Conservation (phyloP, 441 rosid species). For the Erodium trifolium region DNA sequence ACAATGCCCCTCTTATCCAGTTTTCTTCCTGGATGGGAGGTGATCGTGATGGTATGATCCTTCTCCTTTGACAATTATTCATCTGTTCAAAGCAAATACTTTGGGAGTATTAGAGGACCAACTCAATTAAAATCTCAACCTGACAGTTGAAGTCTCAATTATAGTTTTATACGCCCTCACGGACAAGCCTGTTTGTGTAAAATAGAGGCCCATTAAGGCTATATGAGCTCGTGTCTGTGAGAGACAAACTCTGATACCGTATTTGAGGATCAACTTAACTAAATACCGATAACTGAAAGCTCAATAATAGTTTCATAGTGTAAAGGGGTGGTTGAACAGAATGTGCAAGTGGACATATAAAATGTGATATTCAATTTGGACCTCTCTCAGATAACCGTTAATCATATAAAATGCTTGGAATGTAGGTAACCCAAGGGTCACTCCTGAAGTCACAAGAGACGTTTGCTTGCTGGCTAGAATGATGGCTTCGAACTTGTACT, state of each 20-base stretch:
- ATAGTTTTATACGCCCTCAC: too few relatives aligned
- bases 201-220: too few relatives aligned
- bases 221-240: too few relatives aligned
- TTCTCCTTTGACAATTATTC: not conserved
- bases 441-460: constrained; percentile 73
- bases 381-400: constrained; percentile 6
- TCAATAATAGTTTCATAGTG: too few relatives aligned
- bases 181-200: too few relatives aligned
- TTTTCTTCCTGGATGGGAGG: not conserved
- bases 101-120: too few relatives aligned
- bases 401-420: constrained; percentile 32
- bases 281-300: too few relatives aligned
- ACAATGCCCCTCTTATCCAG: constrained; percentile 13
- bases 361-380: not conserved
- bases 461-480: constrained; percentile 69
- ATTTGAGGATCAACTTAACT: too few relatives aligned
- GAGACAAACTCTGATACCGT: too few relatives aligned
- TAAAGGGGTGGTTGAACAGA: not conserved
- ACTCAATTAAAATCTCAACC: too few relatives aligned
- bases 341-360: not conserved
- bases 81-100: not conserved
- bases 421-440: constrained; percentile 38
- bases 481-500: constrained; percentile 72
- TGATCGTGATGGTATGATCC: constrained; percentile 25
- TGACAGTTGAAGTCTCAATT: too few relatives aligned